These are phyloP conservation scores for Phialocephala subalpina DNA, from an alignment of 2,329 filamentous ascomycete genomes.

Conservation along the genomic window DNA sequence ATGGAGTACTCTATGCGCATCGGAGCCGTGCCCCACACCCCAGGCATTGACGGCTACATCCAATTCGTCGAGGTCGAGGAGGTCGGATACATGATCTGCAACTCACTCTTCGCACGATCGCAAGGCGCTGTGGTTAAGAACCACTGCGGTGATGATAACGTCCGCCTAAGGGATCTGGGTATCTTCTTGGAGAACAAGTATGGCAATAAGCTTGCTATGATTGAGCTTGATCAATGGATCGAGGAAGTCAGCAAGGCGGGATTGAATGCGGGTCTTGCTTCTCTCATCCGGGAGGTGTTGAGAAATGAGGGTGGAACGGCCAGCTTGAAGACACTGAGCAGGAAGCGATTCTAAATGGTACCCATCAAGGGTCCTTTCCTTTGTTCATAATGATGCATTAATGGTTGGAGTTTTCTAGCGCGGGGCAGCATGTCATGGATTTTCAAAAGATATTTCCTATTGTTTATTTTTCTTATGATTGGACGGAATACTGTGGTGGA, in stretches of 20 bases:
- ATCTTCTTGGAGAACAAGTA: constrained; percentile 24
- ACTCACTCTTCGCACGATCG: constrained; percentile 22
- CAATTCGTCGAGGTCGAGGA: constrained; percentile 29
- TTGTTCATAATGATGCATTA: neutral
- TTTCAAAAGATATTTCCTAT: constrained; percentile 5
- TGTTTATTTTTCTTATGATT: neutral
- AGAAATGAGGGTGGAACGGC: constrained; percentile 24
- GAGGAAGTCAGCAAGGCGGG: constrained; percentile 21
- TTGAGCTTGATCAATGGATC: constrained; percentile 25
- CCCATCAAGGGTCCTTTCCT: neutral
- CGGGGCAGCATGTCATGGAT: neutral
- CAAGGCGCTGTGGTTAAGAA: constrained; percentile 24
- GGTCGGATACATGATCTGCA: constrained; percentile 25
- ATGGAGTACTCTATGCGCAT: constrained; percentile 26
- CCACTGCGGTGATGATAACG: constrained; percentile 23
- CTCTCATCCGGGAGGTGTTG: constrained; percentile 22
- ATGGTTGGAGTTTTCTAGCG: constrained; percentile 1
- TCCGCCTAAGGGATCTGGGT: constrained; percentile 23
- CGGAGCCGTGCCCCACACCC: constrained; percentile 21
- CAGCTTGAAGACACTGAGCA: constrained; percentile 23
- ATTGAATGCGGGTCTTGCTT: constrained; percentile 20
- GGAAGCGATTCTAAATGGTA: constrained; percentile 13
- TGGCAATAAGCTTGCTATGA: constrained; percentile 14
- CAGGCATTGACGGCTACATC: constrained; percentile 25
- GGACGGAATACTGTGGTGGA: neutral